Evolutionary conservation across 495 filamentous ascomycete genomes (phyloP).

Genomic region (Trichoderma gamsii): DNA sequence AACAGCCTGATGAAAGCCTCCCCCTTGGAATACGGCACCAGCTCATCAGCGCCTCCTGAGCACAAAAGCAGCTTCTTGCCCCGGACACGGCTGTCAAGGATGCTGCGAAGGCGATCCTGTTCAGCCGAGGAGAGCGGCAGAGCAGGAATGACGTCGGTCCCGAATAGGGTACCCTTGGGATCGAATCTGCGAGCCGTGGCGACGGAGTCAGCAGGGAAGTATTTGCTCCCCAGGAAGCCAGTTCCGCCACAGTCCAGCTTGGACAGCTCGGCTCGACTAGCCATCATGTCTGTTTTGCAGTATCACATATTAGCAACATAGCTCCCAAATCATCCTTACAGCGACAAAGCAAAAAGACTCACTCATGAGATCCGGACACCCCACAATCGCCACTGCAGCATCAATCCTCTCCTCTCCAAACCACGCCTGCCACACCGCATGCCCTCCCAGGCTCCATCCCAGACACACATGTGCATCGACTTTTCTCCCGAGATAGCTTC

Average conservation of each 20-base stretch:
- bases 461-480: constrained; percentile 66
- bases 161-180: constrained; percentile 63
- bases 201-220: constrained; percentile 65
- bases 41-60: constrained; percentile 69
- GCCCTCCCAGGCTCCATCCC: constrained; percentile 81
- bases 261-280: constrained; percentile 68
- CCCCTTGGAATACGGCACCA: constrained; percentile 71
- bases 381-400: constrained; percentile 72
- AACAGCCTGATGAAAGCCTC: constrained; percentile 68
- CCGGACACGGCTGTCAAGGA: constrained; percentile 47
- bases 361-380: constrained; percentile 80
- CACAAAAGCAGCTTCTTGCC: constrained; percentile 75
- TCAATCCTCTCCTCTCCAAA: constrained; percentile 71
- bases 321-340: background rate
- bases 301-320: background rate
- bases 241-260: constrained; percentile 58
- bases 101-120: constrained; percentile 37
- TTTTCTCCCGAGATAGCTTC: constrained; percentile 64
- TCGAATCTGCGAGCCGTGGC: constrained; percentile 56
- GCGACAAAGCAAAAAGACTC: constrained; percentile 22
- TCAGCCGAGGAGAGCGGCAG: constrained; percentile 18
- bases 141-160: constrained; percentile 36
- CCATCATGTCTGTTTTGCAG: constrained; percentile 50
- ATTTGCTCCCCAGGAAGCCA: constrained; percentile 62
- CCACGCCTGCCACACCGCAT: constrained; percentile 78